Evolutionary conservation across 805 yeast species (phyloP).

Genomic region (Yarrowia porcina): DNA sequence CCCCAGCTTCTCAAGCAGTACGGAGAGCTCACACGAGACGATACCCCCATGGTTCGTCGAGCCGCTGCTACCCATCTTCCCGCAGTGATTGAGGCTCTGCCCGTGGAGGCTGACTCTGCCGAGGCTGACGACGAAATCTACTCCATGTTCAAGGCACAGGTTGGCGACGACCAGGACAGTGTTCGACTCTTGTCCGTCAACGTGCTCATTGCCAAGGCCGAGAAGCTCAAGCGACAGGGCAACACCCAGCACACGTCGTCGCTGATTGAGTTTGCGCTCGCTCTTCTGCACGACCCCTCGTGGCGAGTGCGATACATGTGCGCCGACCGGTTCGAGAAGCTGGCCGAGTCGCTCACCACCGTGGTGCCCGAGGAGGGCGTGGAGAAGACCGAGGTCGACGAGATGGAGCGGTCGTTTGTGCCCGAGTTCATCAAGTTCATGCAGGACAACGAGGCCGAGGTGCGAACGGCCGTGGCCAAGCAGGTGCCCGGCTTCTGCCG

Average conservation of each 20-base stretch:
- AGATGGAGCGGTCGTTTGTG: slow-evolving; percentile 53
- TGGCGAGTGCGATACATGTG: slow-evolving; percentile 99
- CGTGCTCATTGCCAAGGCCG: slow-evolving; percentile 74
- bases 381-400: slow-evolving; percentile 43
- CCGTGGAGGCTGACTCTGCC: slow-evolving; percentile 29
- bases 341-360: slow-evolving; percentile 56
- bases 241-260: slow-evolving; percentile 32
- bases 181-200: slow-evolving; percentile 89
- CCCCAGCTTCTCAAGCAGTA: slow-evolving; percentile 63
- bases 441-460: slow-evolving; percentile 95
- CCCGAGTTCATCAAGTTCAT: slow-evolving; percentile 72
- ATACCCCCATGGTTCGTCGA: slow-evolving; percentile 96
- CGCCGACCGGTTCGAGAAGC: slow-evolving; percentile 82
- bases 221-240: slow-evolving; percentile 33
- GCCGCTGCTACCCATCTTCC: slow-evolving; percentile 89
- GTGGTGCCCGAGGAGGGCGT: neutral
- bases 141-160: slow-evolving; percentile 75
- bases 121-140: slow-evolving; percentile 56
- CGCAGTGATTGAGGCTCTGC: slow-evolving; percentile 57
- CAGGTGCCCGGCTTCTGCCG: slow-evolving; percentile 63
- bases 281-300: slow-evolving; percentile 79
- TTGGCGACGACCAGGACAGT: slow-evolving; percentile 87
- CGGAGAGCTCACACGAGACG: slow-evolving; percentile 74
- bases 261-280: slow-evolving; percentile 50
- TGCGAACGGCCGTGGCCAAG: slow-evolving; percentile 88